phyloP scores from a whole-genome alignment of 1,139 yeast genomes.

The Zygoascus sp. region DNA sequence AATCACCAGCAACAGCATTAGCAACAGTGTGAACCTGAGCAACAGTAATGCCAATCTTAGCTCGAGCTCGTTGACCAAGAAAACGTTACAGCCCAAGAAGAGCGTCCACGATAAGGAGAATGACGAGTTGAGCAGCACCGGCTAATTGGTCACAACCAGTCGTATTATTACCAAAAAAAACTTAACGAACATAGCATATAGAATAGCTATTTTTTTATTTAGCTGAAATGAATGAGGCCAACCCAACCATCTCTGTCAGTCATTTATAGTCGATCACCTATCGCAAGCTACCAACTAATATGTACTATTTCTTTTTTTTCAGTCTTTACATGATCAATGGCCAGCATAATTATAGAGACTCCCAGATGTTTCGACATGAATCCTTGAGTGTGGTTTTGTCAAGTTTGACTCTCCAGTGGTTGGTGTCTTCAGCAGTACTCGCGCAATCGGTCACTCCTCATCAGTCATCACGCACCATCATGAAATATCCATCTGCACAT shows the following conservation, averaged over 20 bases:
- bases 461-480: not conserved
- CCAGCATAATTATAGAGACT: no score
- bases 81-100: slow-evolving; percentile 8
- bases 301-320: no score
- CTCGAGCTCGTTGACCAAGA: slow-evolving; percentile 9
- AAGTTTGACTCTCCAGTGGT: no score
- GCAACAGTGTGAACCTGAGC: not conserved
- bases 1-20: not conserved
- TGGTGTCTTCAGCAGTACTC: no score
- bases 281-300: no score
- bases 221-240: not conserved
- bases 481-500: not conserved
- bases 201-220: not conserved
- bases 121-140: slow-evolving; percentile 1
- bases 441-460: not conserved
- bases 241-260: not conserved
- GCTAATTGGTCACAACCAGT: no score
- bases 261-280: no score
- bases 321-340: no score
- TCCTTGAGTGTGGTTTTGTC: no score
- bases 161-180: no score
- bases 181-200: not conserved
- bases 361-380: no score
- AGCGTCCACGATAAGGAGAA: slow-evolving; percentile 10
- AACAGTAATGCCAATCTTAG: not conserved